Evolutionary conservation across 768 basidiomycete species (phyloP).

Genomic region (Tylopilus sp.): DNA sequence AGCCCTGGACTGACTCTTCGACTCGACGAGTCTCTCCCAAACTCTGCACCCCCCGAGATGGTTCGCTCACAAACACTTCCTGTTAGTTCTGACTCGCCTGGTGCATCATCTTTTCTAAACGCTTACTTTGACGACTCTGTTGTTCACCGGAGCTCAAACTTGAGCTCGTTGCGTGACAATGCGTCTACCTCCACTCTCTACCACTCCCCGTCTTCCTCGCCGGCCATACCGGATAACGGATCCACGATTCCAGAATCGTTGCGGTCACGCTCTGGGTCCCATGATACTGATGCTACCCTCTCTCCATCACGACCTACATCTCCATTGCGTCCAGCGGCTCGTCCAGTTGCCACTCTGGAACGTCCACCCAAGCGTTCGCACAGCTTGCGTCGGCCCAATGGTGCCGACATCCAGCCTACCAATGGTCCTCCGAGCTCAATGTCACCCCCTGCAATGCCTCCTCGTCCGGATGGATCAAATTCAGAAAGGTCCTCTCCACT

Average conservation of each 20-base stretch:
- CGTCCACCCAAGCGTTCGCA: conserved; percentile 32
- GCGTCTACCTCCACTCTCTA: conserved; percentile 29
- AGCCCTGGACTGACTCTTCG: conserved; percentile 47
- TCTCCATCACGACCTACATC: conserved; percentile 7
- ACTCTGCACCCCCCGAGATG: conserved; percentile 25
- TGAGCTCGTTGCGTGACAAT: conserved; percentile 25
- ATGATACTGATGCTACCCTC: conserved; percentile 17
- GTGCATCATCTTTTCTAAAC: conserved; percentile 16
- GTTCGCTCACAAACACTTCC: conserved; percentile 30
- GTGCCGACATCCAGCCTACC: conserved; percentile 1
- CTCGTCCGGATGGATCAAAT: conserved; percentile 18
- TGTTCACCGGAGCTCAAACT: conserved; percentile 22
- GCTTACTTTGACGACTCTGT: conserved; percentile 12
- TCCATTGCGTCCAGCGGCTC: conserved; percentile 19
- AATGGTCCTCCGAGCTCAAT: conserved; percentile 9
- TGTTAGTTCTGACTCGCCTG: conserved; percentile 24
- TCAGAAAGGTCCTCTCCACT: conserved; percentile 20
- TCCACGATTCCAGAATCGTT: conserved; percentile 40
- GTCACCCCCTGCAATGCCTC: conserved; percentile 7
- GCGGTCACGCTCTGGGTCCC: conserved; percentile 37
- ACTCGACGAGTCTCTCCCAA: conserved; percentile 8
- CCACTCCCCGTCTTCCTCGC: conserved; percentile 39
- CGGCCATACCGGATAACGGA: conserved; percentile 29
- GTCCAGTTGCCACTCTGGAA: conserved; percentile 34
- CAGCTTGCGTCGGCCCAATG: conserved; percentile 24